A percentile compares a stretch with the other conserved stretches of the same genome.
Evolutionary conservation across 176 grass and related monocot genomes (phyloP).

Genomic region (Bromus sterilis): DNA sequence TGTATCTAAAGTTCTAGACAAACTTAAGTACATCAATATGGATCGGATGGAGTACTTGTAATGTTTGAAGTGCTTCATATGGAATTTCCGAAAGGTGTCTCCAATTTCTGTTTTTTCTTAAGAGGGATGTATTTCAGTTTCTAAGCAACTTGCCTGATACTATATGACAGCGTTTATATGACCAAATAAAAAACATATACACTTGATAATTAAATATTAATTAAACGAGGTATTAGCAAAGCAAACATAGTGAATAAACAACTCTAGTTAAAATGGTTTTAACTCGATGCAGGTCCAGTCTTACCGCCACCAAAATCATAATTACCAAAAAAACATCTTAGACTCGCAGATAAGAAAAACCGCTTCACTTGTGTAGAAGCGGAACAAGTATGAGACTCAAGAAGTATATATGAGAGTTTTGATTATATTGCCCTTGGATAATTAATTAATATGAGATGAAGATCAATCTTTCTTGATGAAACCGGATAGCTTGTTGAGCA

Average conservation of each 20-base stretch:
- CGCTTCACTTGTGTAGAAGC: background rate
- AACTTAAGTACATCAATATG: too few relatives aligned
- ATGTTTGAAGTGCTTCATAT: too few relatives aligned
- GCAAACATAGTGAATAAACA: background rate
- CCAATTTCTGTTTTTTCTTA: too few relatives aligned
- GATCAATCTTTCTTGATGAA: constrained; percentile 26
- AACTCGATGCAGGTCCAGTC: background rate
- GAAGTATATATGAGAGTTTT: too few relatives aligned
- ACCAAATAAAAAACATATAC: too few relatives aligned
- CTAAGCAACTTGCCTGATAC: too few relatives aligned
- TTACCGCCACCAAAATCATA: background rate
- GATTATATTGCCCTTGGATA: background rate
- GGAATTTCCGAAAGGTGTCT: too few relatives aligned
- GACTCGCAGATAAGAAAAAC: background rate
- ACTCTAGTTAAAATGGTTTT: background rate
- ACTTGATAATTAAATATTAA: background rate
- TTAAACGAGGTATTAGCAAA: background rate
- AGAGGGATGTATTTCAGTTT: too few relatives aligned
- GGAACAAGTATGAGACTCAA: too few relatives aligned
- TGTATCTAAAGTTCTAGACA: too few relatives aligned
- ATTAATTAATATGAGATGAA: background rate
- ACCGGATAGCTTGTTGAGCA: constrained; percentile 68
- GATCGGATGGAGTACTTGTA: too few relatives aligned
- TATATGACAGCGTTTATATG: too few relatives aligned
- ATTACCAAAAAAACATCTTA: background rate